Evolutionary conservation across 768 basidiomycete species (phyloP), one percentile per base, ranked within the genome.

Genomic region (Austroboletus festivus): DNA sequence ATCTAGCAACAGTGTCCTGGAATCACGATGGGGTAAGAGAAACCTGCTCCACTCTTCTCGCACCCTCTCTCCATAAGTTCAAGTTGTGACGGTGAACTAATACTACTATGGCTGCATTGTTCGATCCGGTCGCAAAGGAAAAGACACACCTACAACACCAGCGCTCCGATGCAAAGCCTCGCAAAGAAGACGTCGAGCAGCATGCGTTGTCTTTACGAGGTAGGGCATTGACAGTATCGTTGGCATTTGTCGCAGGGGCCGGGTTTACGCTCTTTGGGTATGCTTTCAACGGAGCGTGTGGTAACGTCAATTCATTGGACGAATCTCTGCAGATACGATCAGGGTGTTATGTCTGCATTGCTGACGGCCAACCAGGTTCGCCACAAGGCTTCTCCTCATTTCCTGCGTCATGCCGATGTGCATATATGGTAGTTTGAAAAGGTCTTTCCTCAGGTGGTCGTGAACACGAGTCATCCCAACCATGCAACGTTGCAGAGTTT

Each of bases 281-380:
- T 42, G 70, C 53, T 18, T 60, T 28, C 2, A 12, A 46, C 48
- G 19, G 19, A 46, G 46, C 20, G 24, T 19, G 15, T 42, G 20
- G 18, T 47, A 4, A 38, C 35, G 26, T 40, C 57, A 38, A 52
- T 42, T 16, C 13, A 2, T 21, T 19, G 19, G 22, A 22, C 38
- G 7, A 13, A 11, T 4, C 9, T 28, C 13, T 33, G 40, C 21
- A 81, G 80, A 22, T 85, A 83, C 64, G 83, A 85, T 56, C 84
- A 85, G 59, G 83, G 82, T 37, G 83, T 84, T 26, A 82, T 85
- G 82, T 78, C 77, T n/a, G 80, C 82, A 16, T 68, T 84, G 19
- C 64, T 85, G 42, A 82, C 77, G 4, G 76, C 83, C 0, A 67
- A 68, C 39, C 75, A 79, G 68, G 78, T 79, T 28, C 19, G 46